Conservation (phyloP, 1,139 yeast genomes). For the Schwanniomyces etchellsii region DNA sequence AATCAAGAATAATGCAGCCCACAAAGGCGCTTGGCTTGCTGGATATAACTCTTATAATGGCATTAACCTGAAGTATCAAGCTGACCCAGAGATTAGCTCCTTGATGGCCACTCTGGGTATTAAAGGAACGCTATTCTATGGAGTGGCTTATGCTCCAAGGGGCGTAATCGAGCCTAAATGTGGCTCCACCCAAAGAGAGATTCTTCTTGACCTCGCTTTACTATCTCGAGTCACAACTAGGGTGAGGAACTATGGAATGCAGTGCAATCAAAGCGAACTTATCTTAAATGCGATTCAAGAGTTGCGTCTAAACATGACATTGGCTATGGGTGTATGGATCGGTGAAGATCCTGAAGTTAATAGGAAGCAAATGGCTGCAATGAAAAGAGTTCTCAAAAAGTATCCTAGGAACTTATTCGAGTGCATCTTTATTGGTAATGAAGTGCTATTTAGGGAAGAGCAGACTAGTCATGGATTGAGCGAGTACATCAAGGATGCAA, state of each 20-base stretch:
- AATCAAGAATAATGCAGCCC: background rate
- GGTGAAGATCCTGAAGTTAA: slow-evolving; percentile 38
- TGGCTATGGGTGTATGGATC: slow-evolving; percentile 64
- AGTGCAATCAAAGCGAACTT: slow-evolving; percentile 51
- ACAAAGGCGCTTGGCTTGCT: background rate
- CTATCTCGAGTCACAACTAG: slow-evolving; percentile 54
- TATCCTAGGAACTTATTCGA: slow-evolving; percentile 48
- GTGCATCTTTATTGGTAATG: slow-evolving; percentile 56
- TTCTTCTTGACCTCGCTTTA: slow-evolving; percentile 48
- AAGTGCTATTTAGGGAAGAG: slow-evolving; percentile 54
- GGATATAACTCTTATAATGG: slow-evolving; percentile 13
- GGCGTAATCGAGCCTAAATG: slow-evolving; percentile 48
- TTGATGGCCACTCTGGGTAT: slow-evolving; percentile 25
- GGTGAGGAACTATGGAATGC: slow-evolving; percentile 57
- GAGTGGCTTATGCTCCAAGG: slow-evolving; percentile 57
- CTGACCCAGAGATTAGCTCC: slow-evolving; percentile 21
- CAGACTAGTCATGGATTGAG: slow-evolving; percentile 31
- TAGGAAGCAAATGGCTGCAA: slow-evolving; percentile 33
- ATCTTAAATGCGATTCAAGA: slow-evolving; percentile 50
- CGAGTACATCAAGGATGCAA: slow-evolving; percentile 38
- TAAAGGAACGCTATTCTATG: slow-evolving; percentile 36
- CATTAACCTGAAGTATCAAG: slow-evolving; percentile 22
- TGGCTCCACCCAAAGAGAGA: slow-evolving; percentile 43
- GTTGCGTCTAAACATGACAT: slow-evolving; percentile 47
- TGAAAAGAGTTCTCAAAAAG: slow-evolving; percentile 35